Evolutionary conservation across 2,329 filamentous ascomycete genomes (phyloP), one percentile per base, ranked within the genome.

Genomic region (Coniochaeta sp.): DNA sequence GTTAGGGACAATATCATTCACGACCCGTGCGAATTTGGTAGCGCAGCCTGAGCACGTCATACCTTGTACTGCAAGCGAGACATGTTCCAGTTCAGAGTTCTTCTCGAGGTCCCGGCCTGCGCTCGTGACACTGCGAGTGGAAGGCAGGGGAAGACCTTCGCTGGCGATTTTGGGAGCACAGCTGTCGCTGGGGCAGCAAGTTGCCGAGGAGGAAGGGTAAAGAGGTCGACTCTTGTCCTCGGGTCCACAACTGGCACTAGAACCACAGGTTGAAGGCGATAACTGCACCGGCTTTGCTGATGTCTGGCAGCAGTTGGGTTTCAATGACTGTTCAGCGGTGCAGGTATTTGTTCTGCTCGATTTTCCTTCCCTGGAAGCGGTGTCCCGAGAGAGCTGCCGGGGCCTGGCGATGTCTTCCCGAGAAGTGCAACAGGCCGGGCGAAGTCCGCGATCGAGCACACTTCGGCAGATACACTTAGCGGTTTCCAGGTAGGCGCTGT

Each of bases 21-120:
- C 7, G 24, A 31, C 47, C 11, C 47, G 47, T 2, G 62, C n/a
- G 38, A 75, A 59, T 58, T 74, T 75, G 60, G 72, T 71, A 4
- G 65, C 72, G 36, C 73, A 75, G 12, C 70, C 69, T 1, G 73
- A 71, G 43, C 73, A 76, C 3, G 70, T 71, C 72, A 75, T 76
- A 26, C 74, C 74, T 19, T 69, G 67, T 33, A 75, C 70, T 1
- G 66, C 40, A 16, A 72, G 47, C 47, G 47, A 28, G 47, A 73
- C 65, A 7, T 64, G 65, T 64, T 74, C 70, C 12, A 66, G 44
- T 0, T 58, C 65, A 31, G 58, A 60, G 8, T 62, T 64, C 56
- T 69, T 70, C 58, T 73, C 71, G 12, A 69, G 34, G 34, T 72
- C 70, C 17, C 36, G 58, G 9, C 59, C 50, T 26, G 19, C 16